These are phyloP conservation scores for Corymbia citriodora DNA, from an alignment of 441 rosid species.

Conservation along the genomic window DNA sequence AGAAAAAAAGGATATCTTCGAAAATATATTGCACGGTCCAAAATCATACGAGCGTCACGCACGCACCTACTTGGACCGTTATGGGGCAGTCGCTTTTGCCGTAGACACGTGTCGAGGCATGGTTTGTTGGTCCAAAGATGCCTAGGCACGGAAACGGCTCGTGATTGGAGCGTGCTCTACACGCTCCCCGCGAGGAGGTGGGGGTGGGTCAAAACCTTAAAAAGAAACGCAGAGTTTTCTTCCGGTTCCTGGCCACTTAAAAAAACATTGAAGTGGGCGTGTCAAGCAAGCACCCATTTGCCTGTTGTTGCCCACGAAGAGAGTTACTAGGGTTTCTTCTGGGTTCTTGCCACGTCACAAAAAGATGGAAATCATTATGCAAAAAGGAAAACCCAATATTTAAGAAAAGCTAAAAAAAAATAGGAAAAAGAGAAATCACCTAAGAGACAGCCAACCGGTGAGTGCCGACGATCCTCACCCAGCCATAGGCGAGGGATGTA, in stretches of 20 bases:
- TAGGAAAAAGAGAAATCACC: accelerated
- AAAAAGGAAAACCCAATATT: not conserved
- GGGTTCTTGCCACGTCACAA: not conserved
- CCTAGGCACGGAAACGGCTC: not conserved
- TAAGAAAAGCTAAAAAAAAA: not conserved
- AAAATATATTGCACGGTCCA: not conserved
- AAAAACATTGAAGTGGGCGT: not conserved
- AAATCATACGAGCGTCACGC: not conserved
- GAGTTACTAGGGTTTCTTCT: not conserved
- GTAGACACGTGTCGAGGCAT: not conserved
- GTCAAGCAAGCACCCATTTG: not conserved
- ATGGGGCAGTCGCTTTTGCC: not conserved
- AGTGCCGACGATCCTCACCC: not conserved
- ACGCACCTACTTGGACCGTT: not conserved
- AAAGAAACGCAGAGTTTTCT: not conserved
- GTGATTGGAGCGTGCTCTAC: not conserved
- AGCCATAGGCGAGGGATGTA: too few relatives aligned
- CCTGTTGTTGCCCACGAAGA: not conserved
- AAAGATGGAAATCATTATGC: not conserved
- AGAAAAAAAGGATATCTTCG: not conserved
- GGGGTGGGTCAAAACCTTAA: not conserved
- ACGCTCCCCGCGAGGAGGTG: not conserved
- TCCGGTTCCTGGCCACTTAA: not conserved
- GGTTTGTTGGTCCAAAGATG: not conserved
- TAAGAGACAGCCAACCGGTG: not conserved